Base-by-base conservation (phyloP, 2,329 filamentous ascomycete species). In the Cadophora sp. region DNA sequence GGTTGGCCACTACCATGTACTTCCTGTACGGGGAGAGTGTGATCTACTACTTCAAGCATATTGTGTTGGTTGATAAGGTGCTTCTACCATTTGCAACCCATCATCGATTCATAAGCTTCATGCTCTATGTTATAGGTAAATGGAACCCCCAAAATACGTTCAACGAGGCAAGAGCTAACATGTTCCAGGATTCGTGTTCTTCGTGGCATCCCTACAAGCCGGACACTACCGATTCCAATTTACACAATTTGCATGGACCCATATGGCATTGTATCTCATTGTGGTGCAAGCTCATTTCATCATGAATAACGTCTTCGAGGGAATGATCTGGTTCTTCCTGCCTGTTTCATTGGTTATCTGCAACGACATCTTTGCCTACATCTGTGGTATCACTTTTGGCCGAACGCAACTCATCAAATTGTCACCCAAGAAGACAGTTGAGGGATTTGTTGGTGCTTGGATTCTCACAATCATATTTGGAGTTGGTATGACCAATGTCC, bases 1-100 rank as follows among this genome's bases (percentile, higher is more conserved):
- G 97, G 84, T 86, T 99, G 63, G 96, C 94, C n/a, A 93, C 92
- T 30, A 97, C 95, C 73, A 98, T 99, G 95, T 99, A 99, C 84
- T 99, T 97, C 75, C 85, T 99, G 60, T 99, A 99, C 78, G 96
- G 96, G 77, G 96, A 99, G 82, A 97, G 93, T 76, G 95, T 99
- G 77, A 97, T 99, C 76, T 99, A 99, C 83, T 99, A 99, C 82
- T 99, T 99, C 83, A 99, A 99, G 85, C 96, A 99, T 79, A 95
- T 99, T 73, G 89, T 99, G 51, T 83, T 99, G 67, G 94, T 99
- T 55, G 96, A 99, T 81, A 93, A 91, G 80, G 92, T 98, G 55
- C 84, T 99, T 69, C 84, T 97, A 66, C 96, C 96, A 9, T 89
- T 99, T 78, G 94, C 96, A 64, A 98, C 95, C 18, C 96, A 99